These are phyloP conservation scores for Cladosporium sp. DNA, from an alignment of 2,329 filamentous ascomycete species.

Conservation along the genomic window DNA sequence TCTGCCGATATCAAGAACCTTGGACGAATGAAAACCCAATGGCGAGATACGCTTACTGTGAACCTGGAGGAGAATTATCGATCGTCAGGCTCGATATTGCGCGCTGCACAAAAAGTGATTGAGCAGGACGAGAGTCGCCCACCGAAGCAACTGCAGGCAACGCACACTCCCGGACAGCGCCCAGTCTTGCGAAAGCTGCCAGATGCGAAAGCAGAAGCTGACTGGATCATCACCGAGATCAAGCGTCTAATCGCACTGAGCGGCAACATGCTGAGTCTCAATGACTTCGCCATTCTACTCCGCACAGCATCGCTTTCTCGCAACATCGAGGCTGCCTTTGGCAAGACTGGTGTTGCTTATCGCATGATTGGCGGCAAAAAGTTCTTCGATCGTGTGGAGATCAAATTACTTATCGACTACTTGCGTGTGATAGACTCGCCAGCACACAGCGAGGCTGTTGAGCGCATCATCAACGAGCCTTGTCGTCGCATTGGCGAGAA, in stretches of 20 bases:
- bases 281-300: conserved; percentile 85
- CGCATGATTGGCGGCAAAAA: conserved; percentile 87
- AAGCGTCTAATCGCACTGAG: conserved; percentile 68
- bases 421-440: conserved; percentile 81
- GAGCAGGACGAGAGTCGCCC: conserved; percentile 83
- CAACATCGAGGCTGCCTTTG: conserved; percentile 80
- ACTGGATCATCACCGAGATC: conserved; percentile 87
- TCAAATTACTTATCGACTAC: conserved; percentile 86
- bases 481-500: conserved; percentile 76
- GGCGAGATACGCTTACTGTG: conserved; percentile 75
- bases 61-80: conserved; percentile 93
- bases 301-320: conserved; percentile 80
- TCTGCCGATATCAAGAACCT: conserved; percentile 91
- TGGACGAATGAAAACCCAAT: conserved; percentile 72
- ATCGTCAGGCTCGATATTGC: conserved; percentile 81
- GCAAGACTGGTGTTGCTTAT: conserved; percentile 80
- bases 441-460: conserved; percentile 81
- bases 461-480: conserved; percentile 81
- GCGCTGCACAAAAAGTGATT: conserved; percentile 79
- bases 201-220: conserved; percentile 70
- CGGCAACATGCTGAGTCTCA: conserved; percentile 69
- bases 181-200: conserved; percentile 78
- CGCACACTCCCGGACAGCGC: conserved; percentile 74
- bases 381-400: conserved; percentile 89
- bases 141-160: conserved; percentile 74